Evolutionary conservation across 441 rosid genomes (phyloP).

Genomic region (Raphanus hybrid): DNA sequence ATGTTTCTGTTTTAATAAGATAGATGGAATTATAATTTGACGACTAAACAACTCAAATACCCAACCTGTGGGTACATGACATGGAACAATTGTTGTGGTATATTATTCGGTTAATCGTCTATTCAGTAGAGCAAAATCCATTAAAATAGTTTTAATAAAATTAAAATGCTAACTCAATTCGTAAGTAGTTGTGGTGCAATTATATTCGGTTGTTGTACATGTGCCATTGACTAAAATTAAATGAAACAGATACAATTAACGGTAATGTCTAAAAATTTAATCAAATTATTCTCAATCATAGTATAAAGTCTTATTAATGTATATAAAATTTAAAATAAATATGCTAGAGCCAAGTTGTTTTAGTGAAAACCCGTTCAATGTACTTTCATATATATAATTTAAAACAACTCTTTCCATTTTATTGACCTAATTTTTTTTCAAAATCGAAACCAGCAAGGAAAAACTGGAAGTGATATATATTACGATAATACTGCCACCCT

Average conservation of each 20-base stretch:
- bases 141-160: neutral
- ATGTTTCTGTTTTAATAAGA: too few species aligned
- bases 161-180: constrained; percentile 2
- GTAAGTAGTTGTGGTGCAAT: constrained; percentile 33
- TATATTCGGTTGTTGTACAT: constrained; percentile 37
- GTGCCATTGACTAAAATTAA: constrained; percentile 28
- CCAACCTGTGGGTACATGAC: constrained; percentile 1
- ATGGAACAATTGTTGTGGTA: neutral
- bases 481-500: constrained; percentile 20
- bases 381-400: neutral
- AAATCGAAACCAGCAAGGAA: neutral
- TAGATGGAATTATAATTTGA: neutral
- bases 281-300: neutral
- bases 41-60: constrained; percentile 11
- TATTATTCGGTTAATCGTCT: constrained; percentile 14
- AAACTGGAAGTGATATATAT: neutral
- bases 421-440: constrained; percentile 15
- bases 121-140: neutral
- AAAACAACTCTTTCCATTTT: neutral
- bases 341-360: constrained; percentile 11
- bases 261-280: constrained; percentile 8
- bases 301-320: neutral
- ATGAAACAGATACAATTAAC: constrained; percentile 20
- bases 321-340: neutral
- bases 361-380: neutral